phyloP scores from a whole-genome alignment of 768 basidiomycete genomes.

The Mycena galopus region DNA sequence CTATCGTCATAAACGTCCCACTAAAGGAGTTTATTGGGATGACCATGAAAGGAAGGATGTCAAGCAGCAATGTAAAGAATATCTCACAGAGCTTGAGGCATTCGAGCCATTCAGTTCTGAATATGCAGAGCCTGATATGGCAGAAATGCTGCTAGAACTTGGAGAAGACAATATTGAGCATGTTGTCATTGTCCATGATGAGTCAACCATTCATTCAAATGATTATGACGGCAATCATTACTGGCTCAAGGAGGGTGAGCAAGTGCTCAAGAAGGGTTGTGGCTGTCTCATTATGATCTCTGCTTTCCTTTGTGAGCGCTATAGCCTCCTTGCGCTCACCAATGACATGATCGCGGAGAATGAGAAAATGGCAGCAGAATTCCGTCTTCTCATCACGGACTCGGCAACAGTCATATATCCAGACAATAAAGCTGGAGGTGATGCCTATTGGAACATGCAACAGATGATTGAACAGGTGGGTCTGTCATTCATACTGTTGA shows the following conservation, averaged over 20 bases:
- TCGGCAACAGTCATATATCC: constrained; percentile 23
- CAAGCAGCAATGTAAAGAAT: constrained; percentile 14
- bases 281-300: constrained; percentile 39
- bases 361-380: not conserved
- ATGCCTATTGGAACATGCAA: constrained; percentile 24
- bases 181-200: not conserved
- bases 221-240: constrained; percentile 13
- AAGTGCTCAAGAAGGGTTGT: constrained; percentile 36
- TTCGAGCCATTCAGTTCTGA: not conserved
- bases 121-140: constrained; percentile 11
- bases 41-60: not conserved
- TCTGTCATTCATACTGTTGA: not conserved
- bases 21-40: constrained; percentile 15
- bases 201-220: not conserved
- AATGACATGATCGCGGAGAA: constrained; percentile 2
- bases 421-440: constrained; percentile 14
- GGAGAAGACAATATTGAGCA: not conserved
- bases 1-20: constrained; percentile 8
- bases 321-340: constrained; percentile 19
- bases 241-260: constrained; percentile 34
- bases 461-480: constrained; percentile 26
- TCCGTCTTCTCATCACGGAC: constrained; percentile 4
- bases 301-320: constrained; percentile 33
- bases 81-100: constrained; percentile 3
- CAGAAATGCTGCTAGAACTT: not conserved